Conservation (phyloP, 805 yeast genomes). For the Torulaspora microellipsoides region DNA sequence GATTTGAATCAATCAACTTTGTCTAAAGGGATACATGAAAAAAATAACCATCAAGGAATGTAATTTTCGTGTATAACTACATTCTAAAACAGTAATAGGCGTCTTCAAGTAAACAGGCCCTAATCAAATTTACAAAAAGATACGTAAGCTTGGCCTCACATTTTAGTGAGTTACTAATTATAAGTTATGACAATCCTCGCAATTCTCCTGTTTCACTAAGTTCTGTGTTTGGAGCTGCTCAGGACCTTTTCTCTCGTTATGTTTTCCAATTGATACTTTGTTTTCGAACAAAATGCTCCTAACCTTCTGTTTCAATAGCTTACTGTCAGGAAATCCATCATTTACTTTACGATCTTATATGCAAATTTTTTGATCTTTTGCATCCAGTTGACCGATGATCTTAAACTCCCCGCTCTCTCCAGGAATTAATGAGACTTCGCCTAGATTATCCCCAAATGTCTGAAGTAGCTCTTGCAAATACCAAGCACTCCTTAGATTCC, state of each 20-base stretch:
- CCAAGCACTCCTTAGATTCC: constrained; percentile 90
- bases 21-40: too few species aligned
- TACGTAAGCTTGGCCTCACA: too few species aligned
- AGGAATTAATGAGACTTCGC: constrained; percentile 52
- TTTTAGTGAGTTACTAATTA: background rate
- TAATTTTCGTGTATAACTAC: too few species aligned
- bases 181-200: constrained; percentile 1
- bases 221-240: background rate
- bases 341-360: constrained; percentile 59
- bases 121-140: too few species aligned
- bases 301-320: constrained; percentile 64
- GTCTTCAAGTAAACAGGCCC: too few species aligned
- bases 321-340: constrained; percentile 86
- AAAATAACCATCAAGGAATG: too few species aligned
- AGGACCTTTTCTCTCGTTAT: constrained; percentile 16
- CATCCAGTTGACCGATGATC: constrained; percentile 41
- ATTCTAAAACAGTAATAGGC: too few species aligned
- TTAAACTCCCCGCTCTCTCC: constrained; percentile 54
- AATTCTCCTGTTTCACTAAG: constrained; percentile 3
- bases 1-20: too few species aligned
- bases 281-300: constrained; percentile 39
- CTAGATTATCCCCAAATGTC: constrained; percentile 59
- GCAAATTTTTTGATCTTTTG: constrained; percentile 30
- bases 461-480: constrained; percentile 79
- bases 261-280: constrained; percentile 20